Evolutionary conservation across 2,329 filamentous ascomycete genomes (phyloP).

Genomic region (Podosphaera xanthii): DNA sequence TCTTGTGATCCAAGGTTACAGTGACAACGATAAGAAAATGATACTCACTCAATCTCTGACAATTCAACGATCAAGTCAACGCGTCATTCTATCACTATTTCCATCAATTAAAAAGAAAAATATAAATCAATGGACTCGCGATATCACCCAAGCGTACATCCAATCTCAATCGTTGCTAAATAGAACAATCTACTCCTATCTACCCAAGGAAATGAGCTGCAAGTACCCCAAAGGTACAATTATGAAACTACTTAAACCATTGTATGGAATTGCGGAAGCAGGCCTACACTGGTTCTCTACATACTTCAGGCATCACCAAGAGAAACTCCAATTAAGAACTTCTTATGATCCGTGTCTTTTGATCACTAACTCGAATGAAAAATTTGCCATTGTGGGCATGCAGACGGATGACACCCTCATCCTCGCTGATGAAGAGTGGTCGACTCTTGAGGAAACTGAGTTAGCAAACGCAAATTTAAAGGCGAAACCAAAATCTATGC

Average conservation of each 20-base stretch:
- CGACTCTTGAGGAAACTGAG: too few species aligned
- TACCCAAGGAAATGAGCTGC: not conserved
- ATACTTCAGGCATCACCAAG: not conserved
- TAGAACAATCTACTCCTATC: not conserved
- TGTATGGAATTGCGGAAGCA: not conserved
- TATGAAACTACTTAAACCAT: not conserved
- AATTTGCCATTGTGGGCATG: not conserved
- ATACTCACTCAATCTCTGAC: not conserved
- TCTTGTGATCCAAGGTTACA: not conserved
- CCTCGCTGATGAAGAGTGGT: too few species aligned
- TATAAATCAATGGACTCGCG: not conserved
- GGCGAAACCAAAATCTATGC: too few species aligned
- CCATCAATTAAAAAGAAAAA: not conserved
- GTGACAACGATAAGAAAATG: not conserved
- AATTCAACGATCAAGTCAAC: not conserved
- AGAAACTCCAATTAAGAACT: not conserved
- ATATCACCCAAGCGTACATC: not conserved
- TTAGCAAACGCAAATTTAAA: too few species aligned
- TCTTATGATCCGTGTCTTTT: not conserved
- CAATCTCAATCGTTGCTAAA: not conserved
- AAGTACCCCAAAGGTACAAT: not conserved
- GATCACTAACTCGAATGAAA: not conserved
- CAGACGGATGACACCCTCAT: too few species aligned
- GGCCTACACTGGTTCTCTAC: not conserved
- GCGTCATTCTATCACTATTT: not conserved